phyloP scores from a whole-genome alignment of 2,329 filamentous ascomycete genomes.

The Aspergillus nomiae region DNA sequence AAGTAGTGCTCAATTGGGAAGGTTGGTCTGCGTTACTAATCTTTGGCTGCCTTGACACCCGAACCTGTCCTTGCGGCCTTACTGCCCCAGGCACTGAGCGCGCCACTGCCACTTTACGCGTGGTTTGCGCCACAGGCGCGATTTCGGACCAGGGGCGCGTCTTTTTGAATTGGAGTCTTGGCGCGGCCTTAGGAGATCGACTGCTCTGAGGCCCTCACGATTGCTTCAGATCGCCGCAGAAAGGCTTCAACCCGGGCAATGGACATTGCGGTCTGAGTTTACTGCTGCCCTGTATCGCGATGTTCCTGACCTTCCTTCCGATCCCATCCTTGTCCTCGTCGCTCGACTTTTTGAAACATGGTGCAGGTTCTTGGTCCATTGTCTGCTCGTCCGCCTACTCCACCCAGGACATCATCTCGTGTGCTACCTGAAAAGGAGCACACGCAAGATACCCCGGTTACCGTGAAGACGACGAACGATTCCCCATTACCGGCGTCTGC shows the following conservation, averaged over 20 bases:
- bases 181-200: slow-evolving; percentile 19
- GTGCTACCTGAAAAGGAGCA: slow-evolving; percentile 38
- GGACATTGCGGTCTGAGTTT: slow-evolving; percentile 23
- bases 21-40: neutral
- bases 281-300: slow-evolving; percentile 25
- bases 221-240: slow-evolving; percentile 9
- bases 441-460: slow-evolving; percentile 35
- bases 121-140: slow-evolving; percentile 27
- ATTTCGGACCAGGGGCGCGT: slow-evolving; percentile 5
- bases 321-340: slow-evolving; percentile 18
- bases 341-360: slow-evolving; percentile 36
- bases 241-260: slow-evolving; percentile 16
- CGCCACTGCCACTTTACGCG: slow-evolving; percentile 40
- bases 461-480: slow-evolving; percentile 43
- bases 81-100: slow-evolving; percentile 27
- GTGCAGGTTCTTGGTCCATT: slow-evolving; percentile 50
- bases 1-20: neutral
- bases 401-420: slow-evolving; percentile 49
- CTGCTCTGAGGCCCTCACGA: slow-evolving; percentile 10
- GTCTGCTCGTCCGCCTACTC: slow-evolving; percentile 58
- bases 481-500: slow-evolving; percentile 46
- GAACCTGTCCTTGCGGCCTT: slow-evolving; percentile 11
- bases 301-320: slow-evolving; percentile 27
- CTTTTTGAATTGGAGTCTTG: slow-evolving; percentile 22
- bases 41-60: slow-evolving; percentile 9